Conservation (phyloP, 768 basidiomycete genomes). For the Kwoniella mangroviensis region DNA sequence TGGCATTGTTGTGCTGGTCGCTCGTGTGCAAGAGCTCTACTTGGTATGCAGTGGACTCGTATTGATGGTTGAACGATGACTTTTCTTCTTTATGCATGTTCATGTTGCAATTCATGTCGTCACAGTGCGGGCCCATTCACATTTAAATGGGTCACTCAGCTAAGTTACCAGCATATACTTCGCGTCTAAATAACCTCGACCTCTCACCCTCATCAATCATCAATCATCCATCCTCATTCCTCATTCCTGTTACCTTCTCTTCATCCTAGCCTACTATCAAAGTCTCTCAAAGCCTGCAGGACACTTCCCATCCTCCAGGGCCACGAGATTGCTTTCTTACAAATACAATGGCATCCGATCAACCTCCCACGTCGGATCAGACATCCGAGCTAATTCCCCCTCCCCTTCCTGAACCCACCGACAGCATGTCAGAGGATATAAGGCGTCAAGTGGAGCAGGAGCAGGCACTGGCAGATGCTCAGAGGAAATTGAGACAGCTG, state of each 20-base stretch:
- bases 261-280: neutral
- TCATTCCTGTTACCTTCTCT: neutral
- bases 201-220: neutral
- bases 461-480: slow-evolving; percentile 49
- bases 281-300: neutral
- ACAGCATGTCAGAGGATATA: slow-evolving; percentile 31
- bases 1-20: slow-evolving; percentile 37
- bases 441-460: slow-evolving; percentile 49
- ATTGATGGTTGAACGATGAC: neutral
- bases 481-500: slow-evolving; percentile 32
- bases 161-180: neutral
- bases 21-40: neutral
- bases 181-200: neutral
- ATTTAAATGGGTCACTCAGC: neutral
- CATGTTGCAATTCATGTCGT: too few species aligned
- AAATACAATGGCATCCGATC: neutral
- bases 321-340: neutral
- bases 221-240: neutral
- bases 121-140: neutral
- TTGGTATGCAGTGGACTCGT: neutral
- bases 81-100: slow-evolving; percentile 6
- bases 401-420: neutral
- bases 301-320: neutral
- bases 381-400: slow-evolving; percentile 6
- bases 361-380: slow-evolving; percentile 1